Conservation (phyloP, 164 flowering plant genomes). For the Stephania japonica region DNA sequence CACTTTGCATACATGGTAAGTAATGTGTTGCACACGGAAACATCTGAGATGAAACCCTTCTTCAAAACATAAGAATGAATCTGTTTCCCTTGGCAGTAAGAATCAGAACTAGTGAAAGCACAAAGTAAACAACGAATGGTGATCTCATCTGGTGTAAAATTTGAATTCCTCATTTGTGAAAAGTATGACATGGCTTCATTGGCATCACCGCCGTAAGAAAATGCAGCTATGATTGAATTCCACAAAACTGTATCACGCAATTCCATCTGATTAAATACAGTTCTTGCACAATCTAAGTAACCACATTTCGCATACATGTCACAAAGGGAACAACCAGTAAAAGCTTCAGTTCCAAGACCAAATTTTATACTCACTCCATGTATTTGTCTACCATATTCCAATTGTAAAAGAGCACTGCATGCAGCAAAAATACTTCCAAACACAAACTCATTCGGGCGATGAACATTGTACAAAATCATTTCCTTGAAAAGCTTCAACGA, state of each 20-base stretch:
- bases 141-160: constrained; percentile 43
- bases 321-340: constrained; percentile 59
- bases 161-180: constrained; percentile 38
- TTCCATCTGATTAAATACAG: constrained; percentile 43
- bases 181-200: constrained; percentile 42
- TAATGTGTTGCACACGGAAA: constrained; percentile 46
- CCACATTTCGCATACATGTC: constrained; percentile 77
- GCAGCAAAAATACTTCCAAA: constrained; percentile 69
- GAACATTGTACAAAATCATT: constrained; percentile 35
- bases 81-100: constrained; percentile 40
- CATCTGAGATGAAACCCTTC: constrained; percentile 29
- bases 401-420: constrained; percentile 41
- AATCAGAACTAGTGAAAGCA: constrained; percentile 30
- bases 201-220: constrained; percentile 34
- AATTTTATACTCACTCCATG: constrained; percentile 57
- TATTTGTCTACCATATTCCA: constrained; percentile 46
- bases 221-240: constrained; percentile 66
- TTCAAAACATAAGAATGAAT: constrained; percentile 46
- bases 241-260: constrained; percentile 58
- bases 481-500: constrained; percentile 46
- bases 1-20: constrained; percentile 62
- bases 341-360: constrained; percentile 43
- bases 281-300: constrained; percentile 35
- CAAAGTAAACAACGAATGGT: constrained; percentile 53
- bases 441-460: constrained; percentile 50